Percentiles rank a stretch among this genome's conserved stretches.
Conservation (phyloP, 805 yeast species). For the Teunomyces stri region DNA sequence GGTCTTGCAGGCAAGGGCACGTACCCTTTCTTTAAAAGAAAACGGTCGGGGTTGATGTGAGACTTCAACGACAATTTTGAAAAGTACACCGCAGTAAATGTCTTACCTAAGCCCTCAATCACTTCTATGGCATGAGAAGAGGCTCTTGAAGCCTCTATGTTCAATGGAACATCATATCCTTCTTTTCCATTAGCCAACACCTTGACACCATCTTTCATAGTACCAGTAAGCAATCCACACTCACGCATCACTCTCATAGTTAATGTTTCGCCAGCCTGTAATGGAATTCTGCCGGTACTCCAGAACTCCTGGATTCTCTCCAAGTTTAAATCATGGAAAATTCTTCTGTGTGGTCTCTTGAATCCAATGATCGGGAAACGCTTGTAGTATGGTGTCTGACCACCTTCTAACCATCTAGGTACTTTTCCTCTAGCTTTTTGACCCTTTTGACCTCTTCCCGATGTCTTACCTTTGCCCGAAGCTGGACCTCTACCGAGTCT, state of each 20-base stretch:
- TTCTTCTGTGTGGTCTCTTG: conserved; percentile 57
- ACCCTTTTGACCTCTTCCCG: conserved; percentile 98
- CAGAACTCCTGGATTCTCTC: conserved; percentile 69
- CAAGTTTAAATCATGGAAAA: conserved; percentile 60
- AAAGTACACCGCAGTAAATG: conserved; percentile 70
- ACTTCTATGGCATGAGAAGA: conserved; percentile 68
- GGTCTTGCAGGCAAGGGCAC: conserved; percentile 87
- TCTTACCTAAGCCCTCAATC: conserved; percentile 72
- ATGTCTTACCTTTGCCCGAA: conserved; percentile 87
- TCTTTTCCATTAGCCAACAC: conserved; percentile 64
- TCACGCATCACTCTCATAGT: conserved; percentile 77
- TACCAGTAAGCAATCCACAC: conserved; percentile 68
- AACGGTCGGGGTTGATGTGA: conserved; percentile 72
- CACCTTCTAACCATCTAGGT: conserved; percentile 96
- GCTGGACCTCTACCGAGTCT: conserved; percentile 97
- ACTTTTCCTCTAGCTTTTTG: conserved; percentile 93
- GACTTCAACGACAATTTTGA: conserved; percentile 64
- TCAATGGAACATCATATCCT: conserved; percentile 56
- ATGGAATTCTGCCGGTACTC: conserved; percentile 59
- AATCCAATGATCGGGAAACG: conserved; percentile 88
- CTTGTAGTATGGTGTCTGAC: conserved; percentile 90
- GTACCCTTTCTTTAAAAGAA: conserved; percentile 67
- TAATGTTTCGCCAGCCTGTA: conserved; percentile 59
- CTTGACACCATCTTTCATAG: conserved; percentile 76
- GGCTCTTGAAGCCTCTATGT: conserved; percentile 81